Conservation (phyloP, 2,329 filamentous ascomycete genomes). For the Calonectria montana region DNA sequence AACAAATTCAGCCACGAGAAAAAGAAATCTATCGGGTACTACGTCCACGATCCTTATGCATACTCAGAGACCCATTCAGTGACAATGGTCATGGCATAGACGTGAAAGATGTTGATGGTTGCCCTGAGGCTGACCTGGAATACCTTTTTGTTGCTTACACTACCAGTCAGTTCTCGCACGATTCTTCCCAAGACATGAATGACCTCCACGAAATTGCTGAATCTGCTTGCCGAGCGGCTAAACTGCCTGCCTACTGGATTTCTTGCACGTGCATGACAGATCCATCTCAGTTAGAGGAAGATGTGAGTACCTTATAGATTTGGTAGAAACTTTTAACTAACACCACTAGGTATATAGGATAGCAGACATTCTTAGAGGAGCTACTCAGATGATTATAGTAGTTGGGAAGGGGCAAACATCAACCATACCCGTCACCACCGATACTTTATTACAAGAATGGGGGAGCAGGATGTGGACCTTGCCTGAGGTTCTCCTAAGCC, state of each 20-base stretch:
- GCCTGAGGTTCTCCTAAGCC: constrained; percentile 42
- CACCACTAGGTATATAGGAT: constrained; percentile 37
- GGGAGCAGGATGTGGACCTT: constrained; percentile 45
- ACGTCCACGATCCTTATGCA: constrained; percentile 40
- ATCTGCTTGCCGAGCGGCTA: constrained; percentile 40
- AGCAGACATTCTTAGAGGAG: constrained; percentile 41
- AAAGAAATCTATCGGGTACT: constrained; percentile 39
- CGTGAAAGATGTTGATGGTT: constrained; percentile 36
- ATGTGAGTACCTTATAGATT: constrained; percentile 25
- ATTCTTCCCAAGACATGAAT: constrained; percentile 36
- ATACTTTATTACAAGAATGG: constrained; percentile 41
- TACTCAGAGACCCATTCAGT: constrained; percentile 38
- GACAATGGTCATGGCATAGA: constrained; percentile 39
- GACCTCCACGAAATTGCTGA: constrained; percentile 42
- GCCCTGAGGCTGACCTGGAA: constrained; percentile 34
- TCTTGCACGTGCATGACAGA: constrained; percentile 43
- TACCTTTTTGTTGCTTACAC: constrained; percentile 44
- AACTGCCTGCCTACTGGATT: constrained; percentile 42
- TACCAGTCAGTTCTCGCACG: constrained; percentile 39
- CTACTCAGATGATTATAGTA: constrained; percentile 40
- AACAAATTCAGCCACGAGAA: constrained; percentile 34
- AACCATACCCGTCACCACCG: constrained; percentile 32
- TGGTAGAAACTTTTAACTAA: constrained; percentile 4
- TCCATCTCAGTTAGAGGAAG: constrained; percentile 36
- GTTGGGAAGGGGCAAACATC: constrained; percentile 34